Evolutionary conservation across 1,139 yeast genomes (phyloP), one percentile per base, ranked within the genome.

Genomic region (Scheffersomyces titani): DNA sequence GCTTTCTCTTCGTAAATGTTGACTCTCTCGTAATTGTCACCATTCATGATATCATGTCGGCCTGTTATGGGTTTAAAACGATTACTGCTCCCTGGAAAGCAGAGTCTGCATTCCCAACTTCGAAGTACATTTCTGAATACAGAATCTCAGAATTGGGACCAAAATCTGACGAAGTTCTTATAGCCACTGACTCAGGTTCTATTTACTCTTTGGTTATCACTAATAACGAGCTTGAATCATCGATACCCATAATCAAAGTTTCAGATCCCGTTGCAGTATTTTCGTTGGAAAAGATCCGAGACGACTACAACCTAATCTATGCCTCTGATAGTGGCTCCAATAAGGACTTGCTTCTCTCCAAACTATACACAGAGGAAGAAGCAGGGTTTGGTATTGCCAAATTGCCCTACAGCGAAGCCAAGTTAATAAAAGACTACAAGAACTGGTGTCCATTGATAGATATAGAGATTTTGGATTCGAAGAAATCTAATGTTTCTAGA

Each of bases 371-470:
- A 18, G 51, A 55, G 16, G 64, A 61, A 44, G 53, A 63, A 57
- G 46, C 66, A 47, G 56, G 64, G 56, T 24, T 24, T 11, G 59
- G 60, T 30, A 56, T 55, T 40, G 44, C 54, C 5, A 56, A 51
- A 36, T 46, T 61, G 7, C 52, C 52, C 18, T 59, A 55, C 44
- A 58, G 59, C 2, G 52, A 52, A 16, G 63, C 58, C 19, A 61
- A 50, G 40, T 44, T 65, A 3, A 50, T 68, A 6, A 61, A 63
- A 20, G 76, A 75, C 58, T 77, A 73, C 65, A 74, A 71, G 51
- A 81, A 78, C 58, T 83, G 87, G 87, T 75, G 85, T 0, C 87
- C 87, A 0, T 59, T 83, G 3, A 59, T 78, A 22, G 86, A 83
- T 64, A 65, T 77, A 0, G 72, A 68, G 57, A 63, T 81, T 2